These are phyloP conservation scores for Lactifluus echinatus DNA, from an alignment of 768 basidiomycete genomes.

Conservation along the genomic window DNA sequence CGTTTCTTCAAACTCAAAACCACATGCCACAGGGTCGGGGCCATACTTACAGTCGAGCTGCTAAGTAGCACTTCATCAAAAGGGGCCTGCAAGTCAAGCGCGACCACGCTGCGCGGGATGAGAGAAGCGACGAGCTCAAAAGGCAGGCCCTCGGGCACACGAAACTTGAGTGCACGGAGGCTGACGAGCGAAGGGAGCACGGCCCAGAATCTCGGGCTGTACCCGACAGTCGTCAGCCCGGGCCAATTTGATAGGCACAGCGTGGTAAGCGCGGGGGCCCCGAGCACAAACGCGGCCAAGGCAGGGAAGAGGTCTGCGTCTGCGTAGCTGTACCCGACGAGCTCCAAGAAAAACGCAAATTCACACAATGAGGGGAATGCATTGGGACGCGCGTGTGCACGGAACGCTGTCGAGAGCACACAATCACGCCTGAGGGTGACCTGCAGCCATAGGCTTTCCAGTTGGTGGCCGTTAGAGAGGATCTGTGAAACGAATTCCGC, in stretches of 20 bases:
- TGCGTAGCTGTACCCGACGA: constrained; percentile 24
- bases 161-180: constrained; percentile 48
- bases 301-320: constrained; percentile 64
- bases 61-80: constrained; percentile 6
- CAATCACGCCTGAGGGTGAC: constrained; percentile 34
- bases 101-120: constrained; percentile 41
- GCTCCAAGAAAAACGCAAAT: constrained; percentile 40
- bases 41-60: constrained; percentile 18
- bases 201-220: constrained; percentile 64
- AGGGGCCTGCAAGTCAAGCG: constrained; percentile 37
- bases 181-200: constrained; percentile 50
- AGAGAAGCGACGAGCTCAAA: constrained; percentile 60
- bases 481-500: constrained; percentile 50
- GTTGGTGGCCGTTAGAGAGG: constrained; percentile 49
- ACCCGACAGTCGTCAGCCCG: constrained; percentile 40
- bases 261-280: constrained; percentile 41
- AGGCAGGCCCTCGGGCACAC: constrained; percentile 55
- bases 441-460: constrained; percentile 51
- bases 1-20: constrained; percentile 29
- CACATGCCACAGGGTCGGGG: too few species aligned
- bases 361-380: constrained; percentile 56
- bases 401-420: constrained; percentile 41
- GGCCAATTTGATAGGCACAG: constrained; percentile 37
- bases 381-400: constrained; percentile 24
- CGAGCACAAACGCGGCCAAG: constrained; percentile 56